Conservation (phyloP, 768 basidiomycete species). For the Mycena olivaceomarginata region DNA sequence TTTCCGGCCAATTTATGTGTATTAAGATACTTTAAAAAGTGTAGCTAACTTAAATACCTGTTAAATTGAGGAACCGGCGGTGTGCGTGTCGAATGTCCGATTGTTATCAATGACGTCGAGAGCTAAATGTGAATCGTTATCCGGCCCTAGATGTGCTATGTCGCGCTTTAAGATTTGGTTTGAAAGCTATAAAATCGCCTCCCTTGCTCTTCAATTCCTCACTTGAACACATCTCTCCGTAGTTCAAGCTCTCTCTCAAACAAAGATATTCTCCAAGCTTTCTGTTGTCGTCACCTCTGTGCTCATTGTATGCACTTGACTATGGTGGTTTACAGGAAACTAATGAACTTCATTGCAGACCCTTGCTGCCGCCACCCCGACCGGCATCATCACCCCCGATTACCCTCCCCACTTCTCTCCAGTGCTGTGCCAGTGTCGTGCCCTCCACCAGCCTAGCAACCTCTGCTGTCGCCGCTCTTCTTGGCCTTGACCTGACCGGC, state of each 20-base stretch:
- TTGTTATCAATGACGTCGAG: not conserved
- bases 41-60: no score
- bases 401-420: not conserved
- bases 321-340: not conserved
- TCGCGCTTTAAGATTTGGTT: not conserved
- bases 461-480: not conserved
- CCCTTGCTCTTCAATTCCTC: not conserved
- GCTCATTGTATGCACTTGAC: not conserved
- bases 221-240: constrained; percentile 1
- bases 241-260: not conserved
- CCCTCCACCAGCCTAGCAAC: not conserved
- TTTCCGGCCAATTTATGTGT: no score
- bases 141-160: not conserved
- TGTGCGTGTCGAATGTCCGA: not conserved
- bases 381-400: not conserved
- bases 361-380: not conserved
- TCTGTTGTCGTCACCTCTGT: not conserved
- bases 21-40: no score
- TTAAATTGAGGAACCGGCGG: no score
- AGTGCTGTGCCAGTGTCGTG: not conserved
- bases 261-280: not conserved
- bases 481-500: not conserved
- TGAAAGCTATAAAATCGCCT: not conserved
- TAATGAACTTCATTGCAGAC: not conserved
- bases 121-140: not conserved